These are phyloP conservation scores for Cystobasidium slooffiae DNA, from an alignment of 1,284 basidiomycete genomes.

Conservation along the genomic window DNA sequence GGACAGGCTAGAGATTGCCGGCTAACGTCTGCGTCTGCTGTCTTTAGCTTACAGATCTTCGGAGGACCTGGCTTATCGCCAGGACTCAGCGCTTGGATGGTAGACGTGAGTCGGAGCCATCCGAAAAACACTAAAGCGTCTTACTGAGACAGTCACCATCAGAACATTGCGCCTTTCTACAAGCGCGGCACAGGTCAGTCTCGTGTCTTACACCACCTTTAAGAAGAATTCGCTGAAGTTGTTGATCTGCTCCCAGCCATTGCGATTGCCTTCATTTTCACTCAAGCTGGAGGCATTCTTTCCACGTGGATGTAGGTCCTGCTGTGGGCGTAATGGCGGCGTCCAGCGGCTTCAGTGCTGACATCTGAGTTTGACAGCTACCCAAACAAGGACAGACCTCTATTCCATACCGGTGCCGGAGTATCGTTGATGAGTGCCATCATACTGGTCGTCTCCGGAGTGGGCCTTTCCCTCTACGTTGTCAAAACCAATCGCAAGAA, in stretches of 20 bases:
- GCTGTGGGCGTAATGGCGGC: not conserved
- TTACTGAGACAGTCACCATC: no score
- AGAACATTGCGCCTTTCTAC: constrained; percentile 21
- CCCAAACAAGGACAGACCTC: constrained; percentile 8
- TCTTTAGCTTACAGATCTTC: constrained; percentile 17
- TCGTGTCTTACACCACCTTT: not conserved
- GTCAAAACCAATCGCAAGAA: constrained; percentile 8
- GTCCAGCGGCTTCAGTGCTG: not conserved
- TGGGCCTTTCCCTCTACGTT: constrained; percentile 2
- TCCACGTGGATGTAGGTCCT: constrained; percentile 18
- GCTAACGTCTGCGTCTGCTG: not conserved
- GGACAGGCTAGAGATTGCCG: not conserved
- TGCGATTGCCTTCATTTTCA: constrained; percentile 25
- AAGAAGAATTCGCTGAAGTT: not conserved
- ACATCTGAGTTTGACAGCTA: not conserved
- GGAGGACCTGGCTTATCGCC: constrained; percentile 24
- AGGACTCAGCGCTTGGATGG: constrained; percentile 20
- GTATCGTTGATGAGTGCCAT: constrained; percentile 12
- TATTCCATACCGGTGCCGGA: constrained; percentile 18
- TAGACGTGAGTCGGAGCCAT: not conserved
- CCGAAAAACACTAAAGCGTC: not conserved
- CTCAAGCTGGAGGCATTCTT: constrained; percentile 18
- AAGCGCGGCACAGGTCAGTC: constrained; percentile 22
- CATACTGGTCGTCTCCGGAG: not conserved
- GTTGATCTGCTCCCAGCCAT: constrained; percentile 2